Base-by-base conservation (phyloP, 306 rosid species). In the Dalbergia cochinchinensis region DNA sequence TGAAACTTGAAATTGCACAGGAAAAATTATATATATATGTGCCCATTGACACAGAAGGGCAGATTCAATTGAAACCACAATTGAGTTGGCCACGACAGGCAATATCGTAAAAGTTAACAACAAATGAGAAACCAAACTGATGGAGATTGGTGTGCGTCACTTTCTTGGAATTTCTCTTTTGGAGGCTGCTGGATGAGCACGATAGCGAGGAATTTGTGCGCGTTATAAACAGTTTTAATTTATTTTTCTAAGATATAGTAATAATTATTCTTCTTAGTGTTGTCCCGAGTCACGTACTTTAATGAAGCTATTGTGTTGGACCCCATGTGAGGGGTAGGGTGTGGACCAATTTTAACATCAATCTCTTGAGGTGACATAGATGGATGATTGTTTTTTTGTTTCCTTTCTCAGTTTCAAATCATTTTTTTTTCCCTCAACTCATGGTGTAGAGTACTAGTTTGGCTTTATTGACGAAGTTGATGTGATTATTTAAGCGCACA, bases 141-240 rank as follows among this genome's bases (percentile, higher is more conserved):
- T 74, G 15, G 78, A 77, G 88, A 86, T 77, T 34, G 78, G 68
- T 77, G 63, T 20, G 76, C 41, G 73, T 87, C 89, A 78, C 64
- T 83, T 83, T 84, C 86, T 83, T 82, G 79, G 86, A 89, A 89
- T 85, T 92, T 89, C 89, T 86, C 80, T 74, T 81, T 85, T 77
- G 87, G 97, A 89, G 91, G 93, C 89, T 80, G 88, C 87, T 77
- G 62, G 83, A 80, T 73, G 79, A 80, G 78, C 83, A 85, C 72
- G 69, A 78, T 22, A 62, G 60, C 8, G 31, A 80, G 20, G 44
- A 84, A 85, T 77, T 83, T 77, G 84, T 83, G 82, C 83, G 8
- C 79, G 74, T 85, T 63, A 63, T 69, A 78, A 79, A 69, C 57
- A 61, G 59, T 71, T 44, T 69, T 60, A 71, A 69, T 77, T 26